Evolutionary conservation across 495 filamentous ascomycete genomes (phyloP), one percentile per base, ranked within the genome.

Genomic region (Penicillium flavigenum): DNA sequence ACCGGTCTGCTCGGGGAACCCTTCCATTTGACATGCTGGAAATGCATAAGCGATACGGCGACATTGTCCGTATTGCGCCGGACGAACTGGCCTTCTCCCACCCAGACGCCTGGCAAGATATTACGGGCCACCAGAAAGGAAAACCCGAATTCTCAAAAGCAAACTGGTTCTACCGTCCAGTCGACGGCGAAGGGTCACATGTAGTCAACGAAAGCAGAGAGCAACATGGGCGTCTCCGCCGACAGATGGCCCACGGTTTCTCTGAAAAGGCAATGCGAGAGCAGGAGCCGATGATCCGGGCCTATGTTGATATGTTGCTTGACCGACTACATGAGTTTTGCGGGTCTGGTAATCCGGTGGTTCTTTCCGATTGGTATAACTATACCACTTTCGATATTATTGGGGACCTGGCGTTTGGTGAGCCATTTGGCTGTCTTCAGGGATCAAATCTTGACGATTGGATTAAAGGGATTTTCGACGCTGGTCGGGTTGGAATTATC

Each of bases 311-410:
- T 59, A 55, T 80, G 24, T 58, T 85, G 9, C 68, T 86, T 1
- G 34, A 54, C 34, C 63, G 71, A 38, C 46, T 87, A 27, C 54
- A 67, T 29, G 75, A 77, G 57, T 61, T 72, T 26, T 52, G 39
- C 44, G 49, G 38, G 8, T 20, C 24, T 7, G 58, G 58, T 5
- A 54, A 50, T 22, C 20, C 63, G 5, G 63, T 84, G 1, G 71
- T 81, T 47, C 64, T 87, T 39, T 64, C 64, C 4, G 65, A 76
- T 36, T 86, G 83, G 84, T 82, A 79, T 51, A 85, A 83, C 48
- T 86, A 66, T 59, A 79, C 77, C 2, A 84, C 82, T 16, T 87
- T 87, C 60, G 85, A 86, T 61, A 69, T 86, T 20, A 82, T 84
- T 59, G 83, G 83, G 3, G 82, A 86, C 59, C 68, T 88, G 31